Evolutionary conservation across 116 monocot genomes (phyloP), one percentile per base, ranked within the genome.

Genomic region (Posidonia oceanica): DNA sequence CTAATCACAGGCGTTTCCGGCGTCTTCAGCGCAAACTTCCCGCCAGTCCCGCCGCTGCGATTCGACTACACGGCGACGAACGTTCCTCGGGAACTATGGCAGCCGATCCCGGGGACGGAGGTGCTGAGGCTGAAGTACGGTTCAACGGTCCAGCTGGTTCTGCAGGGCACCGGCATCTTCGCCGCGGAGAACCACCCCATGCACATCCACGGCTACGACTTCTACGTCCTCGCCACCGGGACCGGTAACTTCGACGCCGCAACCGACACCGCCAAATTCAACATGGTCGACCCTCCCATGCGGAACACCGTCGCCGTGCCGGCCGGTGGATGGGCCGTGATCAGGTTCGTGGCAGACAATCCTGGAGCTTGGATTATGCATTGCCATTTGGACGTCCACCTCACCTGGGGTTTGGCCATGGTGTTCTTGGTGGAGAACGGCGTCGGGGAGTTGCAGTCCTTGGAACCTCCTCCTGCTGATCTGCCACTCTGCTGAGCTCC

Each of bases 151-250:
- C 69, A 80, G 64, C 42, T 80, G 7, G 80, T 80, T 15, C 22
- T 75, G 36, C 80, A 80, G 64, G 71, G 52, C 39, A 80, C 80
- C 0, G 60, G 54, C 59, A 44, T 75, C 21, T 8, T 80, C 15
- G 15, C 66, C 22, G n/a, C 70, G 66, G 80, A 80, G 52, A 75
- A 72, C 39, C 80, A 80, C 21, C 80, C 80, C 14, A 71, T 80
- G 56, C 80, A 80, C 75, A 63, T 80, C 59, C 80, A 80, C 39
- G 80, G 80, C 4, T 75, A 71, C 80, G 63, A 72, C 39, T 80
- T 80, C 71, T 79, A 70, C 58, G 22, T 71, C 51, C n/a, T 79
- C 10, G 76, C 64, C 18, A 51, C 21, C 4, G 76, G 76, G 20
- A 22, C 54, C 44, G 71, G 76, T 7, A 64, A 76, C 64, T 71